Evolutionary conservation across 169 alveolate species (phyloP).

Genomic region (Toxoplasma gondii): DNA sequence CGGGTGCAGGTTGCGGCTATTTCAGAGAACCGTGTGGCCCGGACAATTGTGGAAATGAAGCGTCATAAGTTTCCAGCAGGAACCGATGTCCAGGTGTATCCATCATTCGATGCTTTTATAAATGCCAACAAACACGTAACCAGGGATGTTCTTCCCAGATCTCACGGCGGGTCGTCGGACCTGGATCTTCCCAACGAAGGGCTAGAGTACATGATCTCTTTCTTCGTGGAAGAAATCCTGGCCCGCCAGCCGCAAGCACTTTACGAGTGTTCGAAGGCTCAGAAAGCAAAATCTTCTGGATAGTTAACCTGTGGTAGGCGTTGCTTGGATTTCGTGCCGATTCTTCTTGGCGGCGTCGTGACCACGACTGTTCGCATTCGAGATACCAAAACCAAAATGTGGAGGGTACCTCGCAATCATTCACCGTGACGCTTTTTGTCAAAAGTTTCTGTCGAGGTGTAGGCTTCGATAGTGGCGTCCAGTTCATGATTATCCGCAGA

Average conservation of each 20-base stretch:
- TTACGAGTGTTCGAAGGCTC: constrained; percentile 16
- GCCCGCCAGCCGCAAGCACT: constrained; percentile 11
- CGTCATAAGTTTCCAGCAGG: constrained; percentile 20
- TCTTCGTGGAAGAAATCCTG: constrained; percentile 40
- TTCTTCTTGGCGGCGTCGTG: too few relatives aligned
- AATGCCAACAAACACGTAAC: neutral
- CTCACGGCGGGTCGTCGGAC: constrained; percentile 2
- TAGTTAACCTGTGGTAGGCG: too few relatives aligned
- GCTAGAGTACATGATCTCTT: neutral
- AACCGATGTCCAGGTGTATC: constrained; percentile 11
- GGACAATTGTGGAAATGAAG: constrained; percentile 30
- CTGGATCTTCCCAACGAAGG: neutral
- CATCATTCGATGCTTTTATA: neutral
- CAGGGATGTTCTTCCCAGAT: neutral
- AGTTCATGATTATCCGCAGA: too few relatives aligned
- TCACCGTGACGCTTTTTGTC: too few relatives aligned
- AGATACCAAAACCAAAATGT: too few relatives aligned
- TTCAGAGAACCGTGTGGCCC: neutral
- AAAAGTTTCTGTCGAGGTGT: too few relatives aligned
- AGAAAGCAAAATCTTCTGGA: too few relatives aligned
- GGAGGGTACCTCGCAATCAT: too few relatives aligned
- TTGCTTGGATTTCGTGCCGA: too few relatives aligned
- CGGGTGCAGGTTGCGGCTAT: constrained; percentile 15
- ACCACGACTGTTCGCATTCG: too few relatives aligned
- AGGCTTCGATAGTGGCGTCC: too few relatives aligned